These are phyloP conservation scores for Trichoderma asperellum DNA, from an alignment of 2,329 filamentous ascomycete genomes.

Conservation along the genomic window DNA sequence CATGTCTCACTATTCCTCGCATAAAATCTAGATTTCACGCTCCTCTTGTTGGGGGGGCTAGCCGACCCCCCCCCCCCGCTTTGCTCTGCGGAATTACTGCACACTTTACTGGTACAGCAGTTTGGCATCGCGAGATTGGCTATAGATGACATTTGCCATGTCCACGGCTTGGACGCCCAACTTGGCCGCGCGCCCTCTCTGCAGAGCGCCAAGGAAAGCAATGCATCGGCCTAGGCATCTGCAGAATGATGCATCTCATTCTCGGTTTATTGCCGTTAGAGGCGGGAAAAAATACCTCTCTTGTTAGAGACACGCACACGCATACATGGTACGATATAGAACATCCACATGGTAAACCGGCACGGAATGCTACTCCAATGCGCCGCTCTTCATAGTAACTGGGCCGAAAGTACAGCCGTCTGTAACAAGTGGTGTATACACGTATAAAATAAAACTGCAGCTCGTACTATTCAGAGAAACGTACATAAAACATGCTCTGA, in stretches of 20 bases:
- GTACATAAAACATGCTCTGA: background rate
- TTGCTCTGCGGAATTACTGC: background rate
- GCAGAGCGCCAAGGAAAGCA: background rate
- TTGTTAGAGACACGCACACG: background rate
- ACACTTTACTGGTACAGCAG: background rate
- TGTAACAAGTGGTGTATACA: background rate
- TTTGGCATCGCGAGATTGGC: background rate
- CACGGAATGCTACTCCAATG: slow-evolving; percentile 2
- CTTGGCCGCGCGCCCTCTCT: background rate
- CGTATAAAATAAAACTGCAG: background rate
- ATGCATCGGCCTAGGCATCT: background rate
- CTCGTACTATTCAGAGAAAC: background rate
- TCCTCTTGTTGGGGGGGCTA: background rate
- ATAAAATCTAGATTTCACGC: background rate
- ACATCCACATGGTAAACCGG: background rate
- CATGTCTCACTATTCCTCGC: slow-evolving; percentile 2
- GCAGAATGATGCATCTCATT: background rate
- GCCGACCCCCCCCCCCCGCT: background rate
- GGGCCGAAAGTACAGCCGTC: background rate
- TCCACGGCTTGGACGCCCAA: background rate
- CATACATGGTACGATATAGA: background rate
- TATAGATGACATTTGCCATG: background rate
- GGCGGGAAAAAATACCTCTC: slow-evolving; percentile 2
- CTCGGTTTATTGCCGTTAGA: background rate
- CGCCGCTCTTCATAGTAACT: background rate